These are phyloP conservation scores for Gypsophila paniculata DNA, from an alignment of 179 eudicot genomes.

Conservation along the genomic window DNA sequence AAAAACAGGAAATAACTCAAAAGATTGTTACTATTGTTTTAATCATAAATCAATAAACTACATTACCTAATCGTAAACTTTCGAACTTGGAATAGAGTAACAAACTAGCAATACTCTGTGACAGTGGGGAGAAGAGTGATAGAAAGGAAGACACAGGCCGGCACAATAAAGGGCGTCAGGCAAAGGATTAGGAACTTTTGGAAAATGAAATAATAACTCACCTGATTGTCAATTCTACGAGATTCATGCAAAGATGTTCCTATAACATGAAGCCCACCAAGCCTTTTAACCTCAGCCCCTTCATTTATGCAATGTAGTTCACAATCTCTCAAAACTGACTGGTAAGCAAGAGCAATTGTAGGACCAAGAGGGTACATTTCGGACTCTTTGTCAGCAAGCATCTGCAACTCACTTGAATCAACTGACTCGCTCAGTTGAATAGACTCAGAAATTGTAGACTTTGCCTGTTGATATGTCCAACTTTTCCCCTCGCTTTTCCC, in stretches of 20 bases:
- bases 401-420: slow-evolving; percentile 57
- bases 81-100: not conserved
- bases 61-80: not conserved
- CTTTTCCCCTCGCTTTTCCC: slow-evolving; percentile 72
- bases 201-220: slow-evolving; percentile 20
- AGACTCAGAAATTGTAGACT: slow-evolving; percentile 64
- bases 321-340: slow-evolving; percentile 69
- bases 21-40: not conserved
- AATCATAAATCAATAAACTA: not conserved
- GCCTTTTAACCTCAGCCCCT: slow-evolving; percentile 87
- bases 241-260: slow-evolving; percentile 98
- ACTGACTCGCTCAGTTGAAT: slow-evolving; percentile 71
- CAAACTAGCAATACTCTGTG: not conserved
- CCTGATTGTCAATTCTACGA: slow-evolving; percentile 98
- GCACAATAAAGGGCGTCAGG: not conserved
- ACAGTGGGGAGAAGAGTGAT: not conserved
- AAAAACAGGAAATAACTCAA: not conserved
- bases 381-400: slow-evolving; percentile 65
- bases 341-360: slow-evolving; percentile 73
- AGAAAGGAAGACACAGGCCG: slow-evolving; percentile 3
- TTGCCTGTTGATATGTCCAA: slow-evolving; percentile 73
- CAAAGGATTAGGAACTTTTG: not conserved
- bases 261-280: slow-evolving; percentile 98
- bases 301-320: slow-evolving; percentile 76
- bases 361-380: slow-evolving; percentile 93